phyloP scores from a whole-genome alignment of 352 stramenopile genomes.

The Phytophthora crassamura region DNA sequence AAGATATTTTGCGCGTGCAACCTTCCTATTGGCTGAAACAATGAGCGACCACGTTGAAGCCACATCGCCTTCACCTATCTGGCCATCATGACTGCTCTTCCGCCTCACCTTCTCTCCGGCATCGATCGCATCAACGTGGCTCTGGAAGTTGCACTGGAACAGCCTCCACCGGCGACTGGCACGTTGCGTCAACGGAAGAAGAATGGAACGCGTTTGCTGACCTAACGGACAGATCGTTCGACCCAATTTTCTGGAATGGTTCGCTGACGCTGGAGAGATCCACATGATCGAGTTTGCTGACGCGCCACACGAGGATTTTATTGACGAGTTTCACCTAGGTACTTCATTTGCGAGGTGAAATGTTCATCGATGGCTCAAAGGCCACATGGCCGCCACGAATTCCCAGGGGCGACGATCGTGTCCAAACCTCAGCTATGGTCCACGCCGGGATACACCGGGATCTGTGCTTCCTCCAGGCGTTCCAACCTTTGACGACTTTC shows the following conservation, averaged over 20 bases:
- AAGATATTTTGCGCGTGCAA: not conserved
- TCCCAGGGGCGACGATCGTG: constrained; percentile 38
- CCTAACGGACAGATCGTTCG: constrained; percentile 31
- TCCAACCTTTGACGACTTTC: constrained; percentile 44
- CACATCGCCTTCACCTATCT: not conserved
- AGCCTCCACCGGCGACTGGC: constrained; percentile 36
- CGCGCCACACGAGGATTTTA: constrained; percentile 30
- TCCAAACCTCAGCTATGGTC: constrained; percentile 42
- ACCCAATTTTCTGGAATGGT: constrained; percentile 47
- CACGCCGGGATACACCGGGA: constrained; percentile 31
- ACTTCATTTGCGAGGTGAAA: constrained; percentile 10
- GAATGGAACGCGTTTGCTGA: constrained; percentile 51
- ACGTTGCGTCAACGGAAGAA: constrained; percentile 44
- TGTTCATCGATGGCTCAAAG: constrained; percentile 23
- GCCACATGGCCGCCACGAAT: constrained; percentile 26
- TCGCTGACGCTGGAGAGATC: constrained; percentile 40
- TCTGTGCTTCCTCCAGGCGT: constrained; percentile 44
- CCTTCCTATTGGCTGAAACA: too few relatives aligned
- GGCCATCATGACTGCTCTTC: constrained; percentile 28
- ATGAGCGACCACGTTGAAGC: not conserved
- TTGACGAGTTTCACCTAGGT: constrained; percentile 5
- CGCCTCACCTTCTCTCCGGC: constrained; percentile 33
- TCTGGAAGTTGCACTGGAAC: constrained; percentile 41
- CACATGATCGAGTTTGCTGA: constrained; percentile 49
- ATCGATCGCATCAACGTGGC: constrained; percentile 51